Conservation (phyloP, 2,329 filamentous ascomycete species). For the Diplodia intermedia region DNA sequence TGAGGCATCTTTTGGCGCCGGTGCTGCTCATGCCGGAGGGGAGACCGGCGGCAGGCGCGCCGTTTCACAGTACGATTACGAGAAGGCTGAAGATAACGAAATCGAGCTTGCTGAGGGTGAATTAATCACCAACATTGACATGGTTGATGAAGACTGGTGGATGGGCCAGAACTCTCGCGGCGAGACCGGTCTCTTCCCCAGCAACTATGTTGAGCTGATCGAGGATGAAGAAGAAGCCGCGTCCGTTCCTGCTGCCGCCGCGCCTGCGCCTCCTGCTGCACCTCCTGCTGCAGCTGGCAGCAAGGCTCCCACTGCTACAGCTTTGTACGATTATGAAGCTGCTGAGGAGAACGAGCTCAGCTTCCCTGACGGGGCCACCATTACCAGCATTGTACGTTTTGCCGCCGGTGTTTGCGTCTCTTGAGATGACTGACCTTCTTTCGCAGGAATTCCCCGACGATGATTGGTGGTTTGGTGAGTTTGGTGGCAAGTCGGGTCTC, state of each 20-base stretch:
- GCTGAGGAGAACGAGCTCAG: slow-evolving; percentile 88
- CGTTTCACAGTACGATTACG: slow-evolving; percentile 90
- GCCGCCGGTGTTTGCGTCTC: background rate
- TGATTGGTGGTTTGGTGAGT: slow-evolving; percentile 97
- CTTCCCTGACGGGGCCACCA: slow-evolving; percentile 87
- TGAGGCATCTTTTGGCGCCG: slow-evolving; percentile 52
- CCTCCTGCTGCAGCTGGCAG: slow-evolving; percentile 47
- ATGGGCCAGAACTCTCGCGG: slow-evolving; percentile 87
- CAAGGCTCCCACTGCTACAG: slow-evolving; percentile 72
- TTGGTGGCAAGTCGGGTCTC: slow-evolving; percentile 77
- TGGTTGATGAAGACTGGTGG: slow-evolving; percentile 99
- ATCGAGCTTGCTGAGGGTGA: slow-evolving; percentile 90
- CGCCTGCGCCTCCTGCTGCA: slow-evolving; percentile 40
- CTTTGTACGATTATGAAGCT: slow-evolving; percentile 94
- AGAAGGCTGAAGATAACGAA: slow-evolving; percentile 97
- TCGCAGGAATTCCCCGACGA: slow-evolving; percentile 90
- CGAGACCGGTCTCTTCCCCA: slow-evolving; percentile 90
- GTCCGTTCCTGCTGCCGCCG: slow-evolving; percentile 44
- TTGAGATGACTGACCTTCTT: background rate
- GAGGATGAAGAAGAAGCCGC: slow-evolving; percentile 62
- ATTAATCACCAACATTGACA: slow-evolving; percentile 87
- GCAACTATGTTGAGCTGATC: slow-evolving; percentile 92
- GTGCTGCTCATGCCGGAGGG: slow-evolving; percentile 45
- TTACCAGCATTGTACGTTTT: slow-evolving; percentile 74
- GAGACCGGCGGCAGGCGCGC: slow-evolving; percentile 70